Conservation (phyloP, 208 protist genomes). For the Trypanosoma caninum region DNA sequence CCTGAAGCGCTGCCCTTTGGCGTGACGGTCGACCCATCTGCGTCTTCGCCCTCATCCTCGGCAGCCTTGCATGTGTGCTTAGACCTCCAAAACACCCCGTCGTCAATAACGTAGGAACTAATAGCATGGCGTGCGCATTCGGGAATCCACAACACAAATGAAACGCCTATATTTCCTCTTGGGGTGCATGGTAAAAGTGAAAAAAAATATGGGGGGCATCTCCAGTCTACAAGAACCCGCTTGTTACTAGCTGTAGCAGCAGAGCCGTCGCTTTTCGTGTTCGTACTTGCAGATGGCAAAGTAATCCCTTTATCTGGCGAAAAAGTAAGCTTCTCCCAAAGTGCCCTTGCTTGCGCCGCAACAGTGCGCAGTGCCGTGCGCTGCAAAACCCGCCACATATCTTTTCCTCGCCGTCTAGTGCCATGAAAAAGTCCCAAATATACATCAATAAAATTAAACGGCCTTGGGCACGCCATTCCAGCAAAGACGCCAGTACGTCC, state of each 20-base stretch:
- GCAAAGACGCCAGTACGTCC: conserved; percentile 12
- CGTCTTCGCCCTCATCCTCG: not conserved
- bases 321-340: conserved; percentile 31
- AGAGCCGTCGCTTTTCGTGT: not conserved
- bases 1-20: not conserved
- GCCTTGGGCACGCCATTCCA: conserved; percentile 23
- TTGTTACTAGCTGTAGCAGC: not conserved
- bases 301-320: not conserved
- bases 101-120: conserved; percentile 21
- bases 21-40: not conserved
- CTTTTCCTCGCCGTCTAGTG: not conserved
- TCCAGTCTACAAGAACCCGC: conserved; percentile 23
- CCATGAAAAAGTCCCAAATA: conserved; percentile 14
- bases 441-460: conserved; percentile 16
- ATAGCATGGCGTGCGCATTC: not conserved
- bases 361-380: conserved; percentile 20
- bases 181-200: conserved; percentile 13
- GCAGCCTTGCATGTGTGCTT: conserved; percentile 13
- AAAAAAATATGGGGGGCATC: conserved; percentile 15
- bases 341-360: conserved; percentile 18
- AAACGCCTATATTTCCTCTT: conserved; percentile 11
- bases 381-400: conserved; percentile 14
- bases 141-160: conserved; percentile 21
- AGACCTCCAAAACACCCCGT: conserved; percentile 9
- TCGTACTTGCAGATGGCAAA: not conserved